Percentiles rank a stretch among this genome's conserved stretches.
These are phyloP conservation scores for Sporothrix pallida DNA, from an alignment of 2,329 filamentous ascomycete genomes.

Conservation along the genomic window DNA sequence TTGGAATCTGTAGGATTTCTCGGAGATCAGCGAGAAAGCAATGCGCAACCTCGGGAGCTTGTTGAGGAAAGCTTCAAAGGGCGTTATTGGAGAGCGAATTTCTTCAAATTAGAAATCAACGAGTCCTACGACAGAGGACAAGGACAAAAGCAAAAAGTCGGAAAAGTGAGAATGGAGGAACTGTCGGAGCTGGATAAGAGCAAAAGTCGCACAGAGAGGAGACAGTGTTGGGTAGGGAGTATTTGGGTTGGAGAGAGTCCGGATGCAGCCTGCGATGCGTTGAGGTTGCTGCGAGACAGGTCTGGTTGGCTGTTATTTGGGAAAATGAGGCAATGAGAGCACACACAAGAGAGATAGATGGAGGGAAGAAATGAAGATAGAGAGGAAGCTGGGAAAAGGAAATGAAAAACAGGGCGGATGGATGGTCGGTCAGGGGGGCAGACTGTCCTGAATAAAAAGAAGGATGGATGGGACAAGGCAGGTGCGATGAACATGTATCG, in stretches of 20 bases:
- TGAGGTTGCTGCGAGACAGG: neutral
- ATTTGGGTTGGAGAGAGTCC: slow-evolving; percentile 22
- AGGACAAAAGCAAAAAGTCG: no score
- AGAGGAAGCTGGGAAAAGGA: neutral
- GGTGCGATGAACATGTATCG: neutral
- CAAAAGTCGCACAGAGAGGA: neutral
- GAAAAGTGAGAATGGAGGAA: neutral
- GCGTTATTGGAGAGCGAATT: no score
- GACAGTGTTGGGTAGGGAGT: neutral
- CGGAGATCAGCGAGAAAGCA: slow-evolving; percentile 6
- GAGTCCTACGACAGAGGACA: neutral
- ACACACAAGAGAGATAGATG: neutral
- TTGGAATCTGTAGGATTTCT: neutral
- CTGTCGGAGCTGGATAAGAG: neutral
- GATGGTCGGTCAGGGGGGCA: slow-evolving; percentile 5
- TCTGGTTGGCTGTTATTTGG: slow-evolving; percentile 1
- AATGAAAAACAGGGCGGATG: neutral
- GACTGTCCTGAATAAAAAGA: neutral
- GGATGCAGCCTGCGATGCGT: neutral
- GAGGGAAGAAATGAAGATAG: neutral
- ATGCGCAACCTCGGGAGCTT: neutral
- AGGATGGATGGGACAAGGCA: slow-evolving; percentile 1
- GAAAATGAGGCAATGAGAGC: neutral
- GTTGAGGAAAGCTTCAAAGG: neutral
- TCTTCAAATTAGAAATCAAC: no score